phyloP scores from a whole-genome alignment of 139 green algal genomes.

The Dunaliella sp. region DNA sequence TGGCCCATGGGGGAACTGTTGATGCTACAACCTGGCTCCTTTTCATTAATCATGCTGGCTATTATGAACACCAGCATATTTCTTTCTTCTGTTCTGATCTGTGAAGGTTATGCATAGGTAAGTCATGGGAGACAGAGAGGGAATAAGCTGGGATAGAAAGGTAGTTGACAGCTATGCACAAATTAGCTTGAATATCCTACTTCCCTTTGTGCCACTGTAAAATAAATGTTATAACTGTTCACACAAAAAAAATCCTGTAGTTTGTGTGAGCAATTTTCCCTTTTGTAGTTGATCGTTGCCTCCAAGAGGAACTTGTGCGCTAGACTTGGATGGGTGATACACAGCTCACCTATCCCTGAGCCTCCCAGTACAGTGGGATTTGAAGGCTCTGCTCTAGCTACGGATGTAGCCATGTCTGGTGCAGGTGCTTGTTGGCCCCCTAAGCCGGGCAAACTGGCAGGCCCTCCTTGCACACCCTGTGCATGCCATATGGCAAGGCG shows the following conservation, averaged over 20 bases:
- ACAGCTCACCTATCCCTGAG: neutral
- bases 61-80: too few species aligned
- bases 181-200: too few species aligned
- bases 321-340: neutral
- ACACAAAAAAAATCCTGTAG: too few species aligned
- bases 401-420: neutral
- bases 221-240: neutral
- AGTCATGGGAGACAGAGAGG: too few species aligned
- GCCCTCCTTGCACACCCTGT: neutral
- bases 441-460: too few species aligned
- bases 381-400: neutral
- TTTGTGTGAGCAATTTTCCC: neutral
- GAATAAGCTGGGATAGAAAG: neutral
- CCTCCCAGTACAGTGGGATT: neutral
- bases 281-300: neutral
- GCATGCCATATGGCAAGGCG: neutral
- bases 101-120: too few species aligned
- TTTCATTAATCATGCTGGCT: too few species aligned
- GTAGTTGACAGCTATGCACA: too few species aligned
- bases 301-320: neutral
- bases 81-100: too few species aligned
- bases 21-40: too few species aligned
- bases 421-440: neutral
- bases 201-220: neutral
- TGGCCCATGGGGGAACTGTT: too few species aligned